These are phyloP conservation scores for Diaporthe citri DNA, from an alignment of 2,329 filamentous ascomycete genomes.

Conservation along the genomic window DNA sequence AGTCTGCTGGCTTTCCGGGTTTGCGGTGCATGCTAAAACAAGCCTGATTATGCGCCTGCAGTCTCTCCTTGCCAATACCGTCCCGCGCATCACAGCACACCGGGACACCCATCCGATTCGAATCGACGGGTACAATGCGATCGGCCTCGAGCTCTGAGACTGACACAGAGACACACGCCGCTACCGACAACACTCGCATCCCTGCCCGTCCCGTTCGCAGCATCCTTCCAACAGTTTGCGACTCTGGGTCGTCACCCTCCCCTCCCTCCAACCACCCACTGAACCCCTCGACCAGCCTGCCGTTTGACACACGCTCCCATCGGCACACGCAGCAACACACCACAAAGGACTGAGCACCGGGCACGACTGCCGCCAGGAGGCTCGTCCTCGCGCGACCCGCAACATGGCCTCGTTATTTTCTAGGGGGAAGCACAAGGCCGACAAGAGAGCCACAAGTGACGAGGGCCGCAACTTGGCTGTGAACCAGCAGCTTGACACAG, in stretches of 20 bases:
- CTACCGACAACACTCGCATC: constrained; percentile 24
- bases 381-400: constrained; percentile 33
- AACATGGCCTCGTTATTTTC: constrained; percentile 81
- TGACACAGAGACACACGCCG: constrained; percentile 34
- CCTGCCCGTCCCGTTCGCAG: constrained; percentile 17
- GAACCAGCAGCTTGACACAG: constrained; percentile 65
- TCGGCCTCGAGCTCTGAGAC: constrained; percentile 37
- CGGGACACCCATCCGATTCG: constrained; percentile 33
- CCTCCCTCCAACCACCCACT: constrained; percentile 10
- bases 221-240: constrained; percentile 21
- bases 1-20: constrained; percentile 21
- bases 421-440: constrained; percentile 81
- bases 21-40: constrained; percentile 38
- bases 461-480: constrained; percentile 67
- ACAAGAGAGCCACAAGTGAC: constrained; percentile 72
- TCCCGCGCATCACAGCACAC: constrained; percentile 28
- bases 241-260: constrained; percentile 2
- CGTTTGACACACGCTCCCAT: constrained; percentile 14
- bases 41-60: constrained; percentile 36
- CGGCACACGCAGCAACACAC: constrained; percentile 7
- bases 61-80: constrained; percentile 37
- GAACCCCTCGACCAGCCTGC: constrained; percentile 1
- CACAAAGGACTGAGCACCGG: constrained; percentile 25
- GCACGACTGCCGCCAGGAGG: constrained; percentile 22
- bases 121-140: constrained; percentile 38